Evolutionary conservation across 345 rosid species (phyloP).

Genomic region (Eucalyptus caleyi): DNA sequence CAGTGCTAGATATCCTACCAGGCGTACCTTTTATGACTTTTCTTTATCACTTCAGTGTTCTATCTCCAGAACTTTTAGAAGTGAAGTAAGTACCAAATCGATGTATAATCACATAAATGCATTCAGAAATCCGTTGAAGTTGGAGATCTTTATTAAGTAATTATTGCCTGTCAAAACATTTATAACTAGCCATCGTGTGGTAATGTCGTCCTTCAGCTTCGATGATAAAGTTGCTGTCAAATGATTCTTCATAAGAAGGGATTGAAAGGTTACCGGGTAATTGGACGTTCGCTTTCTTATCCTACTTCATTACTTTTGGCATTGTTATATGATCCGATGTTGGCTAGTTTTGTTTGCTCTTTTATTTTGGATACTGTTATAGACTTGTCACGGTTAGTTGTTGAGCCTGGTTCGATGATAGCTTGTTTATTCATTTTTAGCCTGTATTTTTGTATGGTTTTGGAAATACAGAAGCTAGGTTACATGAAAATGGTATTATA

Average conservation of each 20-base stretch:
- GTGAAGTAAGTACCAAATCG: slow-evolving; percentile 22
- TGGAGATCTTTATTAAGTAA: background rate
- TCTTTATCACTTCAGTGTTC: slow-evolving; percentile 37
- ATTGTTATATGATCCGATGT: background rate
- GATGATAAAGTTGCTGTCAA: slow-evolving; percentile 68
- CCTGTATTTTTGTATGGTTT: too few species aligned
- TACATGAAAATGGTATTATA: background rate
- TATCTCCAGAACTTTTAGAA: slow-evolving; percentile 37
- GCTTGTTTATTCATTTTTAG: too few species aligned
- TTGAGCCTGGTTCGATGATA: background rate
- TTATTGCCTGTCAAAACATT: background rate
- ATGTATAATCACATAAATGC: background rate
- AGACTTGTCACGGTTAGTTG: background rate
- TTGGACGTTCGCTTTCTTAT: background rate
- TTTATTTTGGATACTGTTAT: background rate
- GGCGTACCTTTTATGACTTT: slow-evolving; percentile 38
- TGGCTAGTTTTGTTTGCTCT: background rate
- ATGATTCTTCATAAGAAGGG: slow-evolving; percentile 88
- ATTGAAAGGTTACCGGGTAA: slow-evolving; percentile 86
- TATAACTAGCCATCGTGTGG: background rate
- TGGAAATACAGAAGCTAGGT: too few species aligned
- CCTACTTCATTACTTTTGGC: background rate
- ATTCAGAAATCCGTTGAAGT: background rate
- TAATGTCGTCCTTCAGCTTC: slow-evolving; percentile 29
- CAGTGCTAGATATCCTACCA: slow-evolving; percentile 45